Evolutionary conservation across 192 early-diverging fungal species (phyloP).

Genomic region (Dissophora ornata): DNA sequence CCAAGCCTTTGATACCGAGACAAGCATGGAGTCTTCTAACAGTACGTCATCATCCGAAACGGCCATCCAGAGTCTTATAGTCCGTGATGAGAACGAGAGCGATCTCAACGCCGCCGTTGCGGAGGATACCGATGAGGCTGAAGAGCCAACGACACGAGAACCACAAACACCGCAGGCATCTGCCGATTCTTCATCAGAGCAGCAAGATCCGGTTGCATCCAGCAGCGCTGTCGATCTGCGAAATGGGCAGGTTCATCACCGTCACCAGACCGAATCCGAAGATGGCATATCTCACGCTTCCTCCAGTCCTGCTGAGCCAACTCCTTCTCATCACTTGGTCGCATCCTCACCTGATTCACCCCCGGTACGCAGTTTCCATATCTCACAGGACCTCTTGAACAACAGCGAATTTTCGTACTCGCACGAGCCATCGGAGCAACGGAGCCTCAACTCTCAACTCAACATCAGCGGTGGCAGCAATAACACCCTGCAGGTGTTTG

Average conservation of each 20-base stretch:
- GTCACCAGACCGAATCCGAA: neutral
- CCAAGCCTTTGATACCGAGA: no score
- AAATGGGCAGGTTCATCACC: conserved; percentile 28
- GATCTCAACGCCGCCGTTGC: no score
- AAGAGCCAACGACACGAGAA: no score
- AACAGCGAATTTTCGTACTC: conserved; percentile 50
- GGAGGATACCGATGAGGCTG: no score
- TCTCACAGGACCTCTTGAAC: conserved; percentile 39
- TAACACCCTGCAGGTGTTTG: conserved; percentile 2
- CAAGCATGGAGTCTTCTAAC: no score
- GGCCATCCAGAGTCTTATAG: neutral
- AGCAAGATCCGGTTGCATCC: neutral
- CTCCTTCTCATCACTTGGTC: no score
- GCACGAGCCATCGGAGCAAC: conserved; percentile 40
- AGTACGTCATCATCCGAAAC: no score
- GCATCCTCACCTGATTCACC: conserved; percentile 44
- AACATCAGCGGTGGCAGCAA: conserved; percentile 7
- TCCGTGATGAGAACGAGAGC: neutral
- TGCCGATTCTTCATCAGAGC: neutral
- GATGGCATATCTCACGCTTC: neutral
- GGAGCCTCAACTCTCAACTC: conserved; percentile 15
- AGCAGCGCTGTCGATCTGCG: conserved; percentile 22
- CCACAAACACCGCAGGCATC: no score
- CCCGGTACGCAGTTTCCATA: conserved; percentile 36
- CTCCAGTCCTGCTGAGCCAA: conserved; percentile 24